Conservation (phyloP, 2,329 filamentous ascomycete genomes). For the Penicillium polonicum region DNA sequence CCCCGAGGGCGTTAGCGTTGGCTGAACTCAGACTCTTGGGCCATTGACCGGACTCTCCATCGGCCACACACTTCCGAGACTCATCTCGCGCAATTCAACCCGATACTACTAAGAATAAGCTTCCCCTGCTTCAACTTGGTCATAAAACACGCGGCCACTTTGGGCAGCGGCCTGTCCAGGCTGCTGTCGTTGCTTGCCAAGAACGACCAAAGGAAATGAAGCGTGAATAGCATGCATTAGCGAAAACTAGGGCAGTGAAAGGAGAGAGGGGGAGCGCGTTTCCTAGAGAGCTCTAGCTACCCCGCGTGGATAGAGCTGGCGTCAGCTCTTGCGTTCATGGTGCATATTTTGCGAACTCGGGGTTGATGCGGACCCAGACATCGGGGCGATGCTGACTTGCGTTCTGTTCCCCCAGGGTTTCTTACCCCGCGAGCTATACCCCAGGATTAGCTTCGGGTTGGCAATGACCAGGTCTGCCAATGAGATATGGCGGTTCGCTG, state of each 20-base stretch:
- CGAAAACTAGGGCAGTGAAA: constrained; percentile 3
- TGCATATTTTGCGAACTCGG: constrained; percentile 1
- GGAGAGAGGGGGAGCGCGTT: background rate
- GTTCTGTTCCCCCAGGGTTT: background rate
- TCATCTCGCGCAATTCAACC: background rate
- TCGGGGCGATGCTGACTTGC: background rate
- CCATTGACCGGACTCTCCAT: constrained; percentile 8
- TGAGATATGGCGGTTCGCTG: background rate
- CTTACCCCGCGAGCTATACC: constrained; percentile 9
- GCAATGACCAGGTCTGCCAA: background rate
- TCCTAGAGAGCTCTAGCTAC: constrained; percentile 5
- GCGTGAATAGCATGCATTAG: background rate
- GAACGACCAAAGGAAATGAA: background rate
- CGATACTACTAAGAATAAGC: constrained; percentile 4
- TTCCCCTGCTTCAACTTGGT: constrained; percentile 1
- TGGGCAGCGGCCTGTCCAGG: constrained; percentile 7
- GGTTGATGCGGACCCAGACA: background rate
- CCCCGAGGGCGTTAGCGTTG: constrained; percentile 18
- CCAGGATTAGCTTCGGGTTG: background rate
- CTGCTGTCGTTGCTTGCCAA: constrained; percentile 7
- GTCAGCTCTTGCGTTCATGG: constrained; percentile 3
- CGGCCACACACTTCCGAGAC: constrained; percentile 7
- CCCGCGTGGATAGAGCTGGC: background rate
- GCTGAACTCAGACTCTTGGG: constrained; percentile 19
- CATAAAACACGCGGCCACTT: background rate